A percentile compares a stretch with the other conserved stretches of the same genome.
Conservation (phyloP, 2,329 filamentous ascomycete genomes). For the Ramichloridium luteum region DNA sequence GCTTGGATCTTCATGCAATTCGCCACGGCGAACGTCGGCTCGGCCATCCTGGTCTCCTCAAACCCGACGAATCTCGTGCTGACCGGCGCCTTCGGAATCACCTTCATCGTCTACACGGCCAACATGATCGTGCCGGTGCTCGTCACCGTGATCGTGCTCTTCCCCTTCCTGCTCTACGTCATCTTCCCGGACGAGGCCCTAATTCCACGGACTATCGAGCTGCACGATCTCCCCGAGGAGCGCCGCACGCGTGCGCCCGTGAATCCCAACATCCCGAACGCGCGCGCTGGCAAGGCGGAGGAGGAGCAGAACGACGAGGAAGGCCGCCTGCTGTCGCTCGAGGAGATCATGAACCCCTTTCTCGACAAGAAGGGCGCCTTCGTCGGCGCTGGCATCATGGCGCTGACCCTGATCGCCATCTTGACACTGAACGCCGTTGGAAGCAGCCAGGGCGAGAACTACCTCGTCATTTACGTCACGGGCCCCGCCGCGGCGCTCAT, state of each 20-base stretch:
- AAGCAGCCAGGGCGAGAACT: slow-evolving; percentile 38
- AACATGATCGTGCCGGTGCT: slow-evolving; percentile 65
- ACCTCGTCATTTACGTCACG: slow-evolving; percentile 55
- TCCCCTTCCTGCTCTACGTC: slow-evolving; percentile 57
- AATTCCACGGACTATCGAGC: slow-evolving; percentile 53
- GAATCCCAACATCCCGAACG: slow-evolving; percentile 61
- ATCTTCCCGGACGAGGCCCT: slow-evolving; percentile 53
- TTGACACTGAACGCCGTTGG: slow-evolving; percentile 51
- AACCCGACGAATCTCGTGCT: slow-evolving; percentile 68
- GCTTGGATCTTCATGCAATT: slow-evolving; percentile 67
- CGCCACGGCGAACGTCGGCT: slow-evolving; percentile 59
- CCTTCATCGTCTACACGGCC: slow-evolving; percentile 61
- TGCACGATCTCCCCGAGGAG: slow-evolving; percentile 54
- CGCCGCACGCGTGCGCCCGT: slow-evolving; percentile 45
- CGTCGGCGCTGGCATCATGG: slow-evolving; percentile 57
- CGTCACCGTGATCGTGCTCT: slow-evolving; percentile 54
- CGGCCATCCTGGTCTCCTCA: slow-evolving; percentile 63
- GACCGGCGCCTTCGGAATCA: slow-evolving; percentile 59
- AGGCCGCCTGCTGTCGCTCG: slow-evolving; percentile 47
- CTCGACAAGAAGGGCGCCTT: slow-evolving; percentile 89
- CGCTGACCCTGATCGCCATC: slow-evolving; percentile 52
- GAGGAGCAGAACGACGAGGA: slow-evolving; percentile 37
- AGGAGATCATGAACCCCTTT: slow-evolving; percentile 60
- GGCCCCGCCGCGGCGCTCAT: slow-evolving; percentile 51
- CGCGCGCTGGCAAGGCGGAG: slow-evolving; percentile 43